Evolutionary conservation across 208 protist species (phyloP).

Genomic region (Acanthamoeba sp.): DNA sequence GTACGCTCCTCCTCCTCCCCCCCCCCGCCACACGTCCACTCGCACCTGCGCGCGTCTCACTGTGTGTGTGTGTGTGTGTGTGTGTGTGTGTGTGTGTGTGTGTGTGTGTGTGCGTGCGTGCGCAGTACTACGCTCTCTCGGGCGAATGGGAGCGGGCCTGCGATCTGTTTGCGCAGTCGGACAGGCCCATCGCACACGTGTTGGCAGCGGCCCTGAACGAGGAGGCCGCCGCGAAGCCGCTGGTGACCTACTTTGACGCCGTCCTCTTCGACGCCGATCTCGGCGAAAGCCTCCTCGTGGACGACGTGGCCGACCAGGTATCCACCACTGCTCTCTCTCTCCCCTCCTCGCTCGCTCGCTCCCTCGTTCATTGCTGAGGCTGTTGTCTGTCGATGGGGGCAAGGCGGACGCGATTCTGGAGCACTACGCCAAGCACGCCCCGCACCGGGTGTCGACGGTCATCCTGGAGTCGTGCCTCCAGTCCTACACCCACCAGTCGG

Average conservation of each 20-base stretch:
- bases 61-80: not conserved
- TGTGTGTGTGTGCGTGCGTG: not conserved
- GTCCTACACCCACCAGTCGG: not conserved
- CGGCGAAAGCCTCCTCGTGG: not conserved
- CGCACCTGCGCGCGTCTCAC: not conserved
- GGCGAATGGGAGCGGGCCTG: constrained; percentile 13
- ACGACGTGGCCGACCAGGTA: not conserved
- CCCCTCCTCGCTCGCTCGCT: too few species aligned
- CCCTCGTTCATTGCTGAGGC: not conserved
- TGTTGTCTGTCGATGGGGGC: not conserved
- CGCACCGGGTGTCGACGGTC: constrained; percentile 16
- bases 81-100: not conserved
- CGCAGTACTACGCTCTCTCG: not conserved
- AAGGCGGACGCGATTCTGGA: constrained; percentile 49
- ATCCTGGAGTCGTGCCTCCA: constrained; percentile 55
- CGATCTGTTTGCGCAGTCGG: constrained; percentile 29
- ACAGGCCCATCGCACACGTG: constrained; percentile 25
- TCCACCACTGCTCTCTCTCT: too few species aligned
- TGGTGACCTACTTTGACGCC: constrained; percentile 3
- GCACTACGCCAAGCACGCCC: constrained; percentile 44
- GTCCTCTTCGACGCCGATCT: constrained; percentile 35
- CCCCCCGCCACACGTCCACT: not conserved
- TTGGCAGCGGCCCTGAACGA: not conserved
- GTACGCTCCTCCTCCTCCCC: not conserved
- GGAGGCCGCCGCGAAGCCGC: not conserved